phyloP scores from a whole-genome alignment of 75 land plant genomes.

The Isoetes taiwanensis region DNA sequence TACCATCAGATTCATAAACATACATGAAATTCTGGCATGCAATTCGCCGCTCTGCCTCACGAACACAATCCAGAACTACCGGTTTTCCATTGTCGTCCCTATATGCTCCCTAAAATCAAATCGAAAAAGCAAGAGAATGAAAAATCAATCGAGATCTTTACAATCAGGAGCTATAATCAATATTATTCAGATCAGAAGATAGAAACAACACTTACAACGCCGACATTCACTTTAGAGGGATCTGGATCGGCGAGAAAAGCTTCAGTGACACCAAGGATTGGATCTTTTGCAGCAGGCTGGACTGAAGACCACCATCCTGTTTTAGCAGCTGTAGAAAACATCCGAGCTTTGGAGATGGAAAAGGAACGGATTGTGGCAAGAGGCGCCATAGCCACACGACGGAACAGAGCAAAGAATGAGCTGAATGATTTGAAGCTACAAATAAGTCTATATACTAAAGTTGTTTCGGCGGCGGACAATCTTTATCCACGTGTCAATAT shows the following conservation, averaged over 20 bases:
- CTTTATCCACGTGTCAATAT: too few species aligned
- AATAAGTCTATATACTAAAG: too few species aligned
- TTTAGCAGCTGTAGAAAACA: conserved; percentile 18
- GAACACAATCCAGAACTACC: conserved; percentile 72
- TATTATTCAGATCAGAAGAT: not conserved
- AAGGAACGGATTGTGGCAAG: too few species aligned
- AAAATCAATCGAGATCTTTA: not conserved
- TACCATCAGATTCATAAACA: not conserved
- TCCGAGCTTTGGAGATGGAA: conserved; percentile 7
- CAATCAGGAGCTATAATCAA: not conserved
- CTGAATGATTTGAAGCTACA: too few species aligned
- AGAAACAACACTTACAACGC: conserved; percentile 45
- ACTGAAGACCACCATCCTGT: conserved; percentile 53
- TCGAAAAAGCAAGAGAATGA: not conserved
- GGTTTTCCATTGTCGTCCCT: conserved; percentile 86
- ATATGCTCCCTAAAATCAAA: conserved; percentile 58
- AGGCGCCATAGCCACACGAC: too few species aligned
- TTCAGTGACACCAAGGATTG: conserved; percentile 84
- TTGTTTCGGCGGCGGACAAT: too few species aligned
- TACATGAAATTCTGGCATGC: conserved; percentile 61
- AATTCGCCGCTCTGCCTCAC: conserved; percentile 69
- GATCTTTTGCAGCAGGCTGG: conserved; percentile 75
- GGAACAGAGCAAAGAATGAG: too few species aligned
- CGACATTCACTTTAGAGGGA: conserved; percentile 76
- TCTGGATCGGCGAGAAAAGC: conserved; percentile 68